Evolutionary conservation across 768 basidiomycete genomes (phyloP).

Genomic region (Psilocybe azurescens): DNA sequence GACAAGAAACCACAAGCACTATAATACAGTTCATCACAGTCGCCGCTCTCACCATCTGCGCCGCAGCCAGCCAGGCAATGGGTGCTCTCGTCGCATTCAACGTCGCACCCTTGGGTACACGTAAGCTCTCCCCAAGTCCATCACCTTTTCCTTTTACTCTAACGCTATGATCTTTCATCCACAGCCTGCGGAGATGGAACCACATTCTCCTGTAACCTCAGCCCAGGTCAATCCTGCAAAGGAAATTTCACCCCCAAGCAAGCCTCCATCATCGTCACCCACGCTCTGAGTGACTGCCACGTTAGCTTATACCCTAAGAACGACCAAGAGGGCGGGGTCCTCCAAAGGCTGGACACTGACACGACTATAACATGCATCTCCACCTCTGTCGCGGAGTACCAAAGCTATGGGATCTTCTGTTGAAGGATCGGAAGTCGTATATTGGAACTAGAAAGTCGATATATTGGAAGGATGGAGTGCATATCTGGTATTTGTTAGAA

Average conservation of each 20-base stretch:
- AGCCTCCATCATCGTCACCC: slow-evolving; percentile 8
- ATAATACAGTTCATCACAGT: neutral
- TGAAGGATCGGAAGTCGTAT: too few relatives aligned
- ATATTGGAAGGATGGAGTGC: too few relatives aligned
- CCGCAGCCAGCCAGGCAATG: neutral
- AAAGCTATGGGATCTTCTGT: too few relatives aligned
- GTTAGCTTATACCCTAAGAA: slow-evolving; percentile 4
- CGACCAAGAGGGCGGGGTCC: neutral
- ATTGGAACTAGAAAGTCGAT: too few relatives aligned
- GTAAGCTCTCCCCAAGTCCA: neutral
- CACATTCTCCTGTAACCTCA: neutral
- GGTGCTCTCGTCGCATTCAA: too few relatives aligned
- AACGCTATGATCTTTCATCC: neutral
- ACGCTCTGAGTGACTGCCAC: neutral
- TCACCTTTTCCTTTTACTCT: neutral
- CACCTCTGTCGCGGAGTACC: too few relatives aligned
- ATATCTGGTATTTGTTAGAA: too few relatives aligned
- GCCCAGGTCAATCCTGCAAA: slow-evolving; percentile 3
- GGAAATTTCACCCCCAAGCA: slow-evolving; percentile 6
- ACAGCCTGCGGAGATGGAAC: slow-evolving; percentile 3
- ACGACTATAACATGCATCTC: neutral
- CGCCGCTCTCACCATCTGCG: neutral
- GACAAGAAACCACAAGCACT: too few relatives aligned
- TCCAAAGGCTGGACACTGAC: slow-evolving; percentile 2
- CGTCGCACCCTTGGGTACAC: neutral